Base-by-base conservation (phyloP, 805 yeast genomes). In the Candida broadrunensis region DNA sequence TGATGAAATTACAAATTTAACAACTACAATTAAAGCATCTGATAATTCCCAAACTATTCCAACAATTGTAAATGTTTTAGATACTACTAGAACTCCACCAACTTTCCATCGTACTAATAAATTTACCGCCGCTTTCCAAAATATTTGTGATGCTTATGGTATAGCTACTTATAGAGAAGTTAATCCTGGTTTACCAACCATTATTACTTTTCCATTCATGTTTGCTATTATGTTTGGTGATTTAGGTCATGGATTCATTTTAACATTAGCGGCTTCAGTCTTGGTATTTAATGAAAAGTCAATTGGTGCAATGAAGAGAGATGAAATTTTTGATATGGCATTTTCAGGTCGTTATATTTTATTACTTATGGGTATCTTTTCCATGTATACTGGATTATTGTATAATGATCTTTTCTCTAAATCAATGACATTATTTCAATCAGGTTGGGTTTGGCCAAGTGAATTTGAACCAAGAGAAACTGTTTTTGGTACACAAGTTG, bases 151-250 rank as follows among this genome's bases (percentile, higher is more conserved):
- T 62, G 93, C 97, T 2, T 93, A 93, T 64, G 99, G 98, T 52
- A 74, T 88, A 43, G 93, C 97, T 8, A 78, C 88, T 2, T 93
- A 93, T 67, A 83, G 88, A 52, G 99, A 93, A 64, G 93, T 93
- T 21, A 93, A 93, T 62, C 96, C 99, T 4, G 99, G 96, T 40
- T 71, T 93, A 48, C 91, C 99, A 3, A 91, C 99, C 1, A 80
- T 88, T 35, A 84, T 93, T 19, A 93, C 99, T 0, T 93, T 93
- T 72, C 99, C 99, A 18, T 93, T 93, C 63, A 86, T 93, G 95
- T 93, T 93, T 69, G 97, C 99, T 21, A 85, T 93, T 54, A 93
- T 93, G 99, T 93, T 93, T 72, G 99, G 99, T 72, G 99, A 93
- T 70, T 61, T 90, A 44, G 99, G 99, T 13, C 99, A 93, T 69